Base-by-base conservation (phyloP, 2,329 filamentous ascomycete species). In the Septoria linicola region DNA sequence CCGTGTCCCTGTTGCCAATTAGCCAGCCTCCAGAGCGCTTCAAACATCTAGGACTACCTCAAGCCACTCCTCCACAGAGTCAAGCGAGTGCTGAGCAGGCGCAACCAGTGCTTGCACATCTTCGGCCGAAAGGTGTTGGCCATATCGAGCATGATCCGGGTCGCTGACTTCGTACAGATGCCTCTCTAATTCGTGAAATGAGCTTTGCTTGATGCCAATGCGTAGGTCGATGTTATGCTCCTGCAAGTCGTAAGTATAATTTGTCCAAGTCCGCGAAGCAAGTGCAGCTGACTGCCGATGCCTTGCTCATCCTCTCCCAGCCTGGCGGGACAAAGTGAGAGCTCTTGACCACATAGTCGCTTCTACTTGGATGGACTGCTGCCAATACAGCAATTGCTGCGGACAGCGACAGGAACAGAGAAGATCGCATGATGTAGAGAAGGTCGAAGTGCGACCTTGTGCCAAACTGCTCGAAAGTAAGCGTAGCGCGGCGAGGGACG, bases 101-200 rank as follows among this genome's bases (percentile, higher is more conserved):
- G 78, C 41, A 81, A 69, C 50, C 79, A 72, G 1, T 71, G 69
- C 30, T 76, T 76, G 36, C 85, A 34, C 81, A 74, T 21, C 78
- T 76, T 50, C 77, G 80, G 68, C 86, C 1, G 49, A 47, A 20
- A 53, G 69, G 61, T 86, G 80, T 59, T 77, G 71, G 25, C 84
- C 83, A 64, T 87, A 87, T 19, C 71, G 72, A 1, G 73, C 68
- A 59, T 83, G 76, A 23, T 73, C 74, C 1, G 84, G 84, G 1
- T 80, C 81, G 1, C 83, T 84, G 23, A 87, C 73, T 41, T 83
- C 78, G 49, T 83, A 73, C 6, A 84, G 75, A 7, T 72, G 74
- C 60, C 80, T 73, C 64, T 85, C 82, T 42, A 87, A 37, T 20
- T 34, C 53, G 6, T 34, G 16, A 14, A 78, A 10, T n/a, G 39